A percentile compares a stretch with the other conserved stretches of the same genome.
Evolutionary conservation across 805 yeast species (phyloP).

Genomic region (Cyberlindnera mississippiensis): DNA sequence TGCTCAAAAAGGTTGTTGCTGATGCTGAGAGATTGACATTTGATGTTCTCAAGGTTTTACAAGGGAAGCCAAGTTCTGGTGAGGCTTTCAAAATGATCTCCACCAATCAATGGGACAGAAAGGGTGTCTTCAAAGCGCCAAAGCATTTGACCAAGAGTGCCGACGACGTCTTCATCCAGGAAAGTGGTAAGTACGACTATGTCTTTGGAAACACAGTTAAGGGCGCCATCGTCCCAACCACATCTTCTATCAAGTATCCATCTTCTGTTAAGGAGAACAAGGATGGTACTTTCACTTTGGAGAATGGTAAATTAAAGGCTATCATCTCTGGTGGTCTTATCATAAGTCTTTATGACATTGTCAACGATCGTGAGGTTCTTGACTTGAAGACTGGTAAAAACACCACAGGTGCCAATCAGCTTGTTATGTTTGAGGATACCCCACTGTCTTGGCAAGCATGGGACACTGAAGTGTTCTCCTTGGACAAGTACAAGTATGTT

Average conservation of each 20-base stretch:
- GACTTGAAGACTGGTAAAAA: conserved; percentile 45
- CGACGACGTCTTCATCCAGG: conserved; percentile 11
- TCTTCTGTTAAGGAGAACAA: conserved; percentile 43
- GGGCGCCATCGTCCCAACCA: conserved; percentile 13
- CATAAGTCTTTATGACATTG: conserved; percentile 58
- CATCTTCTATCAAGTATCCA: conserved; percentile 36
- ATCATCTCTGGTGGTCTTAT: conserved; percentile 56
- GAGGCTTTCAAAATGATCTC: conserved; percentile 33
- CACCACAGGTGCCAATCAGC: conserved; percentile 69
- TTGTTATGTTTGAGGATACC: conserved; percentile 79
- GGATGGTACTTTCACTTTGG: conserved; percentile 43
- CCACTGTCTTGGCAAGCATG: conserved; percentile 94
- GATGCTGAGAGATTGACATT: conserved; percentile 48
- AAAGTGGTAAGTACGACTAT: conserved; percentile 22
- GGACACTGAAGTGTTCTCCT: conserved; percentile 92
- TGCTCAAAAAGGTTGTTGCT: conserved; percentile 55
- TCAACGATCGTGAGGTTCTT: conserved; percentile 59
- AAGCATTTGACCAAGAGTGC: conserved; percentile 9
- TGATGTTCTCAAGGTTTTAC: conserved; percentile 31
- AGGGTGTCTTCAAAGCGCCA: conserved; percentile 37
- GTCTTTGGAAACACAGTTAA: conserved; percentile 11
- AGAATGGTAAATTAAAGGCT: conserved; percentile 54
- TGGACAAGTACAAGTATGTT: conserved; percentile 62
- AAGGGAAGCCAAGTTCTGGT: conserved; percentile 19
- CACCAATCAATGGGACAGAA: conserved; percentile 63